Conservation (phyloP, 148 eudicot species). For the Rhododendron molle region DNA sequence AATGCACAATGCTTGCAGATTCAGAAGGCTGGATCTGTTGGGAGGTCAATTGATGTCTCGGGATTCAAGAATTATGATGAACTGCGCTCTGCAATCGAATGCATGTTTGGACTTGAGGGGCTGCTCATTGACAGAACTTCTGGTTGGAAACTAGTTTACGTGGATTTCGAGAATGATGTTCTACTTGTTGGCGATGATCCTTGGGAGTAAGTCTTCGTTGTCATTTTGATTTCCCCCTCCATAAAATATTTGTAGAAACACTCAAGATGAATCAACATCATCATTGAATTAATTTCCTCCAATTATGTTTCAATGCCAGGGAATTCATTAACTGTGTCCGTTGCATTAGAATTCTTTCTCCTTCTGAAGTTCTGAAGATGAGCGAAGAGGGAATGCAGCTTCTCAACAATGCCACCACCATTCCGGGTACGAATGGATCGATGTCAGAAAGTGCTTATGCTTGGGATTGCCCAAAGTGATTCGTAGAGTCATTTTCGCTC, state of each 20-base stretch:
- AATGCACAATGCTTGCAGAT: slow-evolving; percentile 44
- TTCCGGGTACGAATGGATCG: slow-evolving; percentile 22
- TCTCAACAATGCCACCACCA: slow-evolving; percentile 46
- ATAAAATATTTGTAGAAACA: not conserved
- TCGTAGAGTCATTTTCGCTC: not conserved
- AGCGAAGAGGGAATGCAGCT: slow-evolving; percentile 96
- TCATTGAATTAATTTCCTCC: not conserved
- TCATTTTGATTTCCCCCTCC: not conserved
- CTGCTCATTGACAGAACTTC: slow-evolving; percentile 30
- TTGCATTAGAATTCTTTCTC: slow-evolving; percentile 84
- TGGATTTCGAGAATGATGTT: slow-evolving; percentile 90
- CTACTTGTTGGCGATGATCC: slow-evolving; percentile 98
- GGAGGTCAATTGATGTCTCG: slow-evolving; percentile 94
- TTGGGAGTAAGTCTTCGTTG: slow-evolving; percentile 74
- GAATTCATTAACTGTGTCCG: slow-evolving; percentile 84
- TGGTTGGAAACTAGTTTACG: slow-evolving; percentile 88
- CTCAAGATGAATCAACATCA: not conserved
- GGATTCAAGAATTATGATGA: slow-evolving; percentile 76
- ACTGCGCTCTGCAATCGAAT: slow-evolving; percentile 67
- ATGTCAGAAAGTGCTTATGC: slow-evolving; percentile 15
- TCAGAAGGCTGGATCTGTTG: slow-evolving; percentile 97
- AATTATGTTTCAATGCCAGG: slow-evolving; percentile 28
- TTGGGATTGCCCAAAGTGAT: slow-evolving; percentile 12
- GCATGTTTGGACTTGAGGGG: slow-evolving; percentile 90
- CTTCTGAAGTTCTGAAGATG: slow-evolving; percentile 87